A percentile compares a stretch with the other conserved stretches of the same genome.
These are phyloP conservation scores for Pyrus hybrid DNA, from an alignment of 331 rosid species.

Conservation along the genomic window DNA sequence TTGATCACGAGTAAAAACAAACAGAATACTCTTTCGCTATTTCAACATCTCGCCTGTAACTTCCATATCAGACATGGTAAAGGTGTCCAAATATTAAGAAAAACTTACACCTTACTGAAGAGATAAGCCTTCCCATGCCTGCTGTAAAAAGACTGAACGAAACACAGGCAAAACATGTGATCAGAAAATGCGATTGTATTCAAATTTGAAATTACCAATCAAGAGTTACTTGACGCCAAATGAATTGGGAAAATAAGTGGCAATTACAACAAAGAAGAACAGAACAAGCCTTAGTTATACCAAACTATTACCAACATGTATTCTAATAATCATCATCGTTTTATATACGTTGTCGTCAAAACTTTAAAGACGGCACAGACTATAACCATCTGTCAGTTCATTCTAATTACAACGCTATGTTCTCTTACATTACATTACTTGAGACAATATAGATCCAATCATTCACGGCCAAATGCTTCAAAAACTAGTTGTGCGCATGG, in stretches of 20 bases:
- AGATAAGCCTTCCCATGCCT: slow-evolving; percentile 85
- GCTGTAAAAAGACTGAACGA: slow-evolving; percentile 56
- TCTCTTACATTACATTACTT: background rate
- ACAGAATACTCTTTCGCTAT: background rate
- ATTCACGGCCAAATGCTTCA: background rate
- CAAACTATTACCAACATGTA: background rate
- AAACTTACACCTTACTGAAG: slow-evolving; percentile 80
- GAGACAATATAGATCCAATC: background rate
- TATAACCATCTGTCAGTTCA: background rate
- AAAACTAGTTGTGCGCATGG: background rate
- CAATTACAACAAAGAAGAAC: background rate
- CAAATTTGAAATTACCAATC: slow-evolving; percentile 1
- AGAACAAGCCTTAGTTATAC: background rate
- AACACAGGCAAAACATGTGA: slow-evolving; percentile 21
- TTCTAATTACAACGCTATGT: background rate
- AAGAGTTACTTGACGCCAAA: slow-evolving; percentile 10
- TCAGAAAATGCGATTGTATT: slow-evolving; percentile 18
- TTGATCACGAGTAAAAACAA: background rate
- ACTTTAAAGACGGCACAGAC: background rate
- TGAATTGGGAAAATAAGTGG: background rate
- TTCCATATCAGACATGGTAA: background rate
- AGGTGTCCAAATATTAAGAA: slow-evolving; percentile 23
- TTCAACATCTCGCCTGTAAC: background rate
- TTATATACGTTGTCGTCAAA: background rate
- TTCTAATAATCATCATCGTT: background rate